Evolutionary conservation across 176 grass and related monocot species (phyloP), one percentile per base, ranked within the genome.

Genomic region (Rhipidocladum racemiflorum): DNA sequence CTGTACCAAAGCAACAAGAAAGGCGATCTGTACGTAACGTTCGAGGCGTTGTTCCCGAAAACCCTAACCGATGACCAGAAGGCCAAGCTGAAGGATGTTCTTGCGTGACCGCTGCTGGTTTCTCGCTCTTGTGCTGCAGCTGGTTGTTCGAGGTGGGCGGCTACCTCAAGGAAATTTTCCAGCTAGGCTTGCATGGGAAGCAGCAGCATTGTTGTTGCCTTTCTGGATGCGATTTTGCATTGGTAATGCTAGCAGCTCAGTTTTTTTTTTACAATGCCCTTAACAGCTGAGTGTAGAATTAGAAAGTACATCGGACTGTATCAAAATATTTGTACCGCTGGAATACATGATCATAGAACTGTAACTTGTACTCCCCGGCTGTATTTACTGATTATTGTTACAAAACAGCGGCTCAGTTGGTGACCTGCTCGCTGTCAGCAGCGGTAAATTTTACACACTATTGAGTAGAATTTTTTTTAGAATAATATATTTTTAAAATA

Each of bases 1-100:
- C 67, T 96, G 68, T 87, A 96, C 83, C 85, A 90, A 86, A 99
- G 93, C 65, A 85, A 92, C 88, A 99, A 96, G 85, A 99, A 89
- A 75, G 97, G 97, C 0, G 92, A 99, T 74, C 89, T 99, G 18
- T 92, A 90, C 6, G 73, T 93, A 12, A 87, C 92, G 3, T 99
- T 88, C 0, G 97, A 99, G 83, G 97, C 96, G 64, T 70, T 91
- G 28, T 99, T 99, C 73, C 93, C 97, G 1, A 99, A 93, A 79
- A 90, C 87, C 0, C 57, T 99, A 76, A 90, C 91, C 0, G 91
- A 93, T 23, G 85, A 92, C 64, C 89, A 99, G 90, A 99, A 96
- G 86, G 76, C 72, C 12, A 96, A 99, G 89, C 88, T 99, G 29
- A 99, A 95, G 85, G 75, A 79, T 3, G 32, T 90, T 88, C 89